A percentile compares a stretch with the other conserved stretches of the same genome.
These are phyloP conservation scores for Ascochyta clinopodiicola DNA, from an alignment of 2,329 filamentous ascomycete genomes.

Conservation along the genomic window DNA sequence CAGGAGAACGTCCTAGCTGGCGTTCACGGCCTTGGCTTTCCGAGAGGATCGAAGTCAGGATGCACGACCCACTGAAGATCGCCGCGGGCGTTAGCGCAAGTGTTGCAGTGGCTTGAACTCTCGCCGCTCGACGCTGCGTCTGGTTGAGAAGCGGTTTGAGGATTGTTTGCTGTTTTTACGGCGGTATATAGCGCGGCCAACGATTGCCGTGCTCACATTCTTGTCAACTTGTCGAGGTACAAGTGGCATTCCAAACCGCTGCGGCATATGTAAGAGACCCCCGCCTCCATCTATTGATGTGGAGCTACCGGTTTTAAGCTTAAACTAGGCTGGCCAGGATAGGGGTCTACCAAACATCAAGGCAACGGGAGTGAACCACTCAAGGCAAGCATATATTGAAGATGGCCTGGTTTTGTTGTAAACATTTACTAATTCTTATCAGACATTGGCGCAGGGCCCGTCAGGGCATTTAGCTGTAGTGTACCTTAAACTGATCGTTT, in stretches of 20 bases:
- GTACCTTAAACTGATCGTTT: background rate
- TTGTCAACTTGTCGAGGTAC: background rate
- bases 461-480: too few species aligned
- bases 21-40: constrained; percentile 33
- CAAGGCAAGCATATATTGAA: too few species aligned
- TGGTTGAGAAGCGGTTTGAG: background rate
- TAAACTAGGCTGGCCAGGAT: constrained; percentile 19
- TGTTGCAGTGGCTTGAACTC: background rate
- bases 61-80: constrained; percentile 25
- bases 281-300: constrained; percentile 23
- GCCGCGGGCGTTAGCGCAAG: constrained; percentile 2
- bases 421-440: background rate
- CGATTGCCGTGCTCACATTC: background rate
- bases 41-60: constrained; percentile 20
- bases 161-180: too few species aligned
- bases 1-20: constrained; percentile 20
- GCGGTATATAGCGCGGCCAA: too few species aligned
- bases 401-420: background rate
- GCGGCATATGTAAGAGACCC: constrained; percentile 6
- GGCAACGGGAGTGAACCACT: background rate
- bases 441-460: too few species aligned
- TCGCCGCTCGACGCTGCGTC: too few species aligned
- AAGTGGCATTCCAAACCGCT: constrained; percentile 5
- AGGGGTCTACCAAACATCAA: background rate
- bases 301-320: constrained; percentile 19